Evolutionary conservation across 164 flowering plant genomes (phyloP).

Genomic region (Taxillus chinensis): DNA sequence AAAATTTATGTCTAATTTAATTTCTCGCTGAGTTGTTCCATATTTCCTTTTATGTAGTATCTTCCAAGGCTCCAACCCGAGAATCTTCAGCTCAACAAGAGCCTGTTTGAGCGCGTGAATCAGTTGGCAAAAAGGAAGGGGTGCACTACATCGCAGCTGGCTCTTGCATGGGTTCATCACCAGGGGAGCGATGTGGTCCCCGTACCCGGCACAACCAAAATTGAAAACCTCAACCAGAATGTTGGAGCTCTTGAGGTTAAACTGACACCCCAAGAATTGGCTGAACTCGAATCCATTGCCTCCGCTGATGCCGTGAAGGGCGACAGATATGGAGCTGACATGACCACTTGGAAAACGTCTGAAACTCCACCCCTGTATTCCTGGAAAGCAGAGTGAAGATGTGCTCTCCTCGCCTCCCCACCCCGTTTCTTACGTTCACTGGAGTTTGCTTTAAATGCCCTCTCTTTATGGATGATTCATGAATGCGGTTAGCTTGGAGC

Average conservation of each 20-base stretch:
- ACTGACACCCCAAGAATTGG: slow-evolving; percentile 2
- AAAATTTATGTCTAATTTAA: too few species aligned
- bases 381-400: background rate
- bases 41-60: background rate
- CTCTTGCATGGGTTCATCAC: slow-evolving; percentile 3
- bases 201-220: slow-evolving; percentile 1
- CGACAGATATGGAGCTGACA: background rate
- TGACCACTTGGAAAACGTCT: background rate
- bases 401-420: background rate
- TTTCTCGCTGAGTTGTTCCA: too few species aligned
- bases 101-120: background rate
- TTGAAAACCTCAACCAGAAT: slow-evolving; percentile 4
- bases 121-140: slow-evolving; percentile 2
- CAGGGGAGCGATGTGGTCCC: slow-evolving; percentile 1
- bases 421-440: too few species aligned
- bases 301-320: slow-evolving; percentile 1
- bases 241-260: background rate
- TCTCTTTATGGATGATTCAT: too few species aligned
- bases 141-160: slow-evolving; percentile 1
- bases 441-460: too few species aligned
- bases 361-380: slow-evolving; percentile 2
- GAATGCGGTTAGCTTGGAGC: too few species aligned
- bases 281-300: slow-evolving; percentile 1
- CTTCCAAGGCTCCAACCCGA: slow-evolving; percentile 4
- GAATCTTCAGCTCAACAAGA: background rate